A percentile compares a stretch with the other conserved stretches of the same genome.
phyloP scores from a whole-genome alignment of 2,329 filamentous ascomycete species.

The Hypoxylon sp. region DNA sequence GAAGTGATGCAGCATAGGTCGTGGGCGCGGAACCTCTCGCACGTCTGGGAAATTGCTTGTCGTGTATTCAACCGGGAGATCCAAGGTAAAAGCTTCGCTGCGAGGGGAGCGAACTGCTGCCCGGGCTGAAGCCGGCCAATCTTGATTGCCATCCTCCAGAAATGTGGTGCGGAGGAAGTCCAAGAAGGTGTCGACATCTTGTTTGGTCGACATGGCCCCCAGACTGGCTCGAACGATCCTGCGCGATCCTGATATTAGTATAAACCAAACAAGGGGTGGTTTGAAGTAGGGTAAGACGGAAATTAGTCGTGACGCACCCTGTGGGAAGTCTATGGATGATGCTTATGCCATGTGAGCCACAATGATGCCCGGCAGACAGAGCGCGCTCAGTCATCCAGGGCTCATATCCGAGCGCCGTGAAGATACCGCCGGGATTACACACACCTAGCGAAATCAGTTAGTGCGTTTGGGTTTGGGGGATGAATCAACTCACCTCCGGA shows the following conservation, averaged over 20 bases:
- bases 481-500: slow-evolving; percentile 63
- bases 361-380: slow-evolving; percentile 70
- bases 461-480: slow-evolving; percentile 1
- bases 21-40: slow-evolving; percentile 42
- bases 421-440: slow-evolving; percentile 64
- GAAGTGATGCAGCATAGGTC: slow-evolving; percentile 37
- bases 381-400: slow-evolving; percentile 69
- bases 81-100: slow-evolving; percentile 29
- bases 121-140: slow-evolving; percentile 37
- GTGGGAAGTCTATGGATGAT: slow-evolving; percentile 69
- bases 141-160: slow-evolving; percentile 48
- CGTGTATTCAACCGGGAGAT: slow-evolving; percentile 40
- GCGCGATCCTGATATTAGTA: slow-evolving; percentile 14
- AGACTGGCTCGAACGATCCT: slow-evolving; percentile 73
- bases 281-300: slow-evolving; percentile 22
- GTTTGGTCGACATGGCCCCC: slow-evolving; percentile 72
- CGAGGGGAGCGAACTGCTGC: slow-evolving; percentile 31
- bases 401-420: slow-evolving; percentile 65
- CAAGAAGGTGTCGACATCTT: slow-evolving; percentile 67
- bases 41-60: slow-evolving; percentile 48
- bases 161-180: slow-evolving; percentile 62
- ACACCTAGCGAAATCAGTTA: slow-evolving; percentile 56
- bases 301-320: slow-evolving; percentile 57
- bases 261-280: slow-evolving; percentile 3
- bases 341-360: slow-evolving; percentile 67